Conservation (phyloP, 352 stramenopile species). For the Phytophthora parvispora region DNA sequence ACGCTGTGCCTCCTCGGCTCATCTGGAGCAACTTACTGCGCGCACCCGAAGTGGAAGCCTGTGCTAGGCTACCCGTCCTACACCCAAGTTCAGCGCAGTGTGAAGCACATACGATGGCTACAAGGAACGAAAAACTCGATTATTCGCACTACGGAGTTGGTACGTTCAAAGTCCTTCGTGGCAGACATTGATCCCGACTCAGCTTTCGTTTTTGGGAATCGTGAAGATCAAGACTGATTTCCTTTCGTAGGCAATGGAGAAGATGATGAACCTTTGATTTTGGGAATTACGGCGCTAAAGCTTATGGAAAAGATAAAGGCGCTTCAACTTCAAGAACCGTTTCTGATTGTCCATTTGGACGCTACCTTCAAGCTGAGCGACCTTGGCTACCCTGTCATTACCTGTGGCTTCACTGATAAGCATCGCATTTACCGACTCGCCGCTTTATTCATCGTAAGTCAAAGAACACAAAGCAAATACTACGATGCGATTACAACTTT, state of each 20-base stretch:
- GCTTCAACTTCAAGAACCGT: background rate
- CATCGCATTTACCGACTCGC: background rate
- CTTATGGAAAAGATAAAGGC: background rate
- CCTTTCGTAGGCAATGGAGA: background rate
- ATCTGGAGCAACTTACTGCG: background rate
- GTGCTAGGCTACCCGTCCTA: too few species aligned
- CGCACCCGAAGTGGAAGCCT: background rate
- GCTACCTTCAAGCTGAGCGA: slow-evolving; percentile 16
- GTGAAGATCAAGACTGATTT: background rate
- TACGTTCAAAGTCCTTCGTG: background rate
- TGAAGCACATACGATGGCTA: background rate
- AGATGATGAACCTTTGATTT: background rate
- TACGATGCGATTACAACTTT: background rate
- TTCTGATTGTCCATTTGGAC: slow-evolving; percentile 4
- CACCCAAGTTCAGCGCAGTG: too few species aligned
- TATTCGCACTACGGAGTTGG: too few species aligned
- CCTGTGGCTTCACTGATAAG: slow-evolving; percentile 6
- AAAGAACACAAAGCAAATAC: slow-evolving; percentile 16
- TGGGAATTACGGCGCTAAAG: background rate
- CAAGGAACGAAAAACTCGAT: slow-evolving; percentile 4
- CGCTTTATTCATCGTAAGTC: background rate
- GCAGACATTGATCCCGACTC: background rate
- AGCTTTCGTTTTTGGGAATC: background rate
- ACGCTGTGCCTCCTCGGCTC: background rate
- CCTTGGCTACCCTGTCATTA: slow-evolving; percentile 9